Evolutionary conservation across 2,329 filamentous ascomycete species (phyloP).

Genomic region (Cercospora berteroae): DNA sequence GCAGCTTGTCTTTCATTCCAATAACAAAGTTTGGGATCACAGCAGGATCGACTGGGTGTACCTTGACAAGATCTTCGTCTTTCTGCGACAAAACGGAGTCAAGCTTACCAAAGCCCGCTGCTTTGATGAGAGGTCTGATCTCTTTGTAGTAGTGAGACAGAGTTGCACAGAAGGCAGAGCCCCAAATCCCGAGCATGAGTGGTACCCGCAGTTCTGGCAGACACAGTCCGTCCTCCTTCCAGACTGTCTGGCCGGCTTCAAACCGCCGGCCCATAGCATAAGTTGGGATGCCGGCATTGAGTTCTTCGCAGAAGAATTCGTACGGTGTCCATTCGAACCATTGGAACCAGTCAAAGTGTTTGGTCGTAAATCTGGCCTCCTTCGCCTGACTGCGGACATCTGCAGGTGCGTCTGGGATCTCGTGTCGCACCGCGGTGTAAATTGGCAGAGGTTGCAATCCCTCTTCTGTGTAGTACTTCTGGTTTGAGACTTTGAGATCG

Average conservation of each 20-base stretch:
- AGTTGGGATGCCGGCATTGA: slow-evolving; percentile 85
- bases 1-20: slow-evolving; percentile 73
- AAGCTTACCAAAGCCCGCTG: slow-evolving; percentile 68
- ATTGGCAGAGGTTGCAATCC: slow-evolving; percentile 87
- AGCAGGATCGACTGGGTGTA: slow-evolving; percentile 92
- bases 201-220: slow-evolving; percentile 83
- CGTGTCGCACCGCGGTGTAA: slow-evolving; percentile 91
- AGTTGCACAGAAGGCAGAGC: slow-evolving; percentile 93
- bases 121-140: slow-evolving; percentile 75
- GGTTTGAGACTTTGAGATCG: slow-evolving; percentile 90
- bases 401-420: slow-evolving; percentile 69
- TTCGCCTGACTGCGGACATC: slow-evolving; percentile 36
- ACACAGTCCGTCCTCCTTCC: slow-evolving; percentile 63
- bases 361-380: slow-evolving; percentile 30
- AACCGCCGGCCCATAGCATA: slow-evolving; percentile 90
- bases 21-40: slow-evolving; percentile 85
- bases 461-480: slow-evolving; percentile 70
- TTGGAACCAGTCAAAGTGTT: slow-evolving; percentile 78
- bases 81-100: slow-evolving; percentile 80
- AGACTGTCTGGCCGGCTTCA: slow-evolving; percentile 64
- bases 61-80: slow-evolving; percentile 80
- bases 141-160: slow-evolving; percentile 95
- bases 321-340: slow-evolving; percentile 97
- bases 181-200: slow-evolving; percentile 89
- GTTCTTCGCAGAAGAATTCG: slow-evolving; percentile 92